Percentiles rank a stretch among this genome's conserved stretches.
These are phyloP conservation scores for Tetraselmis chui DNA, from an alignment of 139 green algal genomes.

Conservation along the genomic window DNA sequence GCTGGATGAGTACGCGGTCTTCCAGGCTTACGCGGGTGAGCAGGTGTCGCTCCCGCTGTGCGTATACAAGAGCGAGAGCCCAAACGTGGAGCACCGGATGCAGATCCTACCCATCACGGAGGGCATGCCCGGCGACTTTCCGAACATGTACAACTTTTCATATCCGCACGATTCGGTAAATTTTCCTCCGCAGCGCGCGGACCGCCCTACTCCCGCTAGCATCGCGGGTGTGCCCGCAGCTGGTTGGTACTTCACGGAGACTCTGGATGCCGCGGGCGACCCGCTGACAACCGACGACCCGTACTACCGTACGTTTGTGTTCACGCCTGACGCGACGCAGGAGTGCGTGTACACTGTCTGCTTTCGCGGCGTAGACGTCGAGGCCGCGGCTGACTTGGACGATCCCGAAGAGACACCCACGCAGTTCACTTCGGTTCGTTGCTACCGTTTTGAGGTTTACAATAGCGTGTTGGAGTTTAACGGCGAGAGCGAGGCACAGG, in stretches of 20 bases:
- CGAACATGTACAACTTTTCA: slow-evolving; percentile 6
- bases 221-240: background rate
- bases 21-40: slow-evolving; percentile 9
- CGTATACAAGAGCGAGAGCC: slow-evolving; percentile 13
- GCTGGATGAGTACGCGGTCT: slow-evolving; percentile 2
- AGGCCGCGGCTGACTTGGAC: background rate
- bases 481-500: background rate
- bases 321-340: slow-evolving; percentile 16
- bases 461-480: slow-evolving; percentile 18
- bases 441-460: slow-evolving; percentile 20
- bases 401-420: background rate
- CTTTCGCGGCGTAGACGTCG: slow-evolving; percentile 19
- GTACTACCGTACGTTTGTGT: slow-evolving; percentile 10
- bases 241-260: background rate
- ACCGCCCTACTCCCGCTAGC: too few relatives aligned
- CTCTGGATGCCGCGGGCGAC: background rate
- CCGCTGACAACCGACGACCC: slow-evolving; percentile 3
- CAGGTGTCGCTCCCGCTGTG: slow-evolving; percentile 15
- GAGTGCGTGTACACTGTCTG: slow-evolving; percentile 28
- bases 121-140: slow-evolving; percentile 3
- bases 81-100: background rate
- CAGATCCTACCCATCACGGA: slow-evolving; percentile 1
- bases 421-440: slow-evolving; percentile 8
- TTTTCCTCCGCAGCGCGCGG: slow-evolving; percentile 14
- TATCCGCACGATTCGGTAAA: slow-evolving; percentile 28